Conservation (phyloP, 257 asterid species). For the Solanum sitiens region DNA sequence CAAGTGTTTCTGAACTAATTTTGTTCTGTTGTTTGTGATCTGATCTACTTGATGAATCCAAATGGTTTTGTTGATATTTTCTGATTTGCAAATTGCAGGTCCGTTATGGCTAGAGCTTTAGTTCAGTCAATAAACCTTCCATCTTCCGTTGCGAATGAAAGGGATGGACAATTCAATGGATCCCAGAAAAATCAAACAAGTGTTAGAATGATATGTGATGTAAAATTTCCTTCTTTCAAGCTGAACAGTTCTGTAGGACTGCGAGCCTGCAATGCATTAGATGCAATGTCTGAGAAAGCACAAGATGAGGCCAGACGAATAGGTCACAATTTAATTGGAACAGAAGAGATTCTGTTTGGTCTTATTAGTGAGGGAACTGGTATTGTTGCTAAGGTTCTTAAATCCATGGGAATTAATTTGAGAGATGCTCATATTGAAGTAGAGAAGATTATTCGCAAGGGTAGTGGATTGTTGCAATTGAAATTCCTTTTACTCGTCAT, state of each 20-base stretch:
- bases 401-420: constrained; percentile 88
- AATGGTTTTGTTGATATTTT: background rate
- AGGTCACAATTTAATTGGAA: constrained; percentile 92
- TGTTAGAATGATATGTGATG: constrained; percentile 42
- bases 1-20: too few relatives aligned
- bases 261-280: constrained; percentile 56
- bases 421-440: constrained; percentile 95
- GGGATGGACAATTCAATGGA: constrained; percentile 35
- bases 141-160: constrained; percentile 38
- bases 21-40: background rate
- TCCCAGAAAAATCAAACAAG: constrained; percentile 31
- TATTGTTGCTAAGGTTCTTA: constrained; percentile 92
- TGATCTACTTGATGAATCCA: background rate
- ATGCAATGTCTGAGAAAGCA: constrained; percentile 87
- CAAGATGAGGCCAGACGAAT: constrained; percentile 97
- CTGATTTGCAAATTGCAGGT: constrained; percentile 18
- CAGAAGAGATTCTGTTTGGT: constrained; percentile 86
- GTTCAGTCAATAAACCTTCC: constrained; percentile 55
- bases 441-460: constrained; percentile 91
- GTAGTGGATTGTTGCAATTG: constrained; percentile 92
- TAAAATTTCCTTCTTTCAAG: constrained; percentile 22
- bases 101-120: constrained; percentile 57
- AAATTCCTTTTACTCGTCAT: constrained; percentile 95
- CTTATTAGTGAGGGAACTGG: constrained; percentile 98
- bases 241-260: constrained; percentile 51